Base-by-base conservation (phyloP, 2,329 filamentous ascomycete species). In the Bipolaris zeicola region DNA sequence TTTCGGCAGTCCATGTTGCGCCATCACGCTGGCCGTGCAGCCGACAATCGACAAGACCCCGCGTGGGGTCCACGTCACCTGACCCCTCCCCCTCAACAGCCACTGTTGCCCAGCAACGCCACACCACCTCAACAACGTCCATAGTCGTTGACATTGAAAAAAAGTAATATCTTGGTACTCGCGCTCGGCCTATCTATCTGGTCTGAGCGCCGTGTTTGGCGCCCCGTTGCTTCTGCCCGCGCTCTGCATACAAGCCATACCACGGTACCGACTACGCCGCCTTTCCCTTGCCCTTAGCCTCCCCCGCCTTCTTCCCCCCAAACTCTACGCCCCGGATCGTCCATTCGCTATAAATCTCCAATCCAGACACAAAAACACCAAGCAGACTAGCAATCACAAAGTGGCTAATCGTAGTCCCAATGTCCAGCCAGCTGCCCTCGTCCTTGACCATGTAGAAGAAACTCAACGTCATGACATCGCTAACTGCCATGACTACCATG, bases 381-480 rank as follows among this genome's bases (percentile, higher is more conserved):
- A 98, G 73, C 66, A 91, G 76, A 76, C 92, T 97, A 16, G 92
- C 94, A 78, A 99, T 98, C 59, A 88, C 87, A 76, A 98, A 99
- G 75, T 98, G 93, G 70, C 87, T 96, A 64, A 99, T 99, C 3
- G 92, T 97, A 26, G 92, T 96, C 31, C 95, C 95, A 72, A 99
- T 99, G 73, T 99, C 95, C 57, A 99, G 79, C 95, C 95, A 99
- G 20, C 90, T 95, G 0, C 95, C 95, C 74, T 99, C 95, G 67
- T 99, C 95, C 69, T 90, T 90, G 43, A 99, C 95, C 68, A 96
- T 91, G 87, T 91, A 99, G 79, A 99, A 99, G 81, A 99, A 99
- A 69, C 95, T 91, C 50, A 99, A 82, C 3, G 95, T 98, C 73
- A 98, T 83, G 47, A 96, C 86, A 73, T 99, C 95, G 58, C 90